These are phyloP conservation scores for Escallonia rubra DNA, from an alignment of 129 eudicot species.

Conservation along the genomic window DNA sequence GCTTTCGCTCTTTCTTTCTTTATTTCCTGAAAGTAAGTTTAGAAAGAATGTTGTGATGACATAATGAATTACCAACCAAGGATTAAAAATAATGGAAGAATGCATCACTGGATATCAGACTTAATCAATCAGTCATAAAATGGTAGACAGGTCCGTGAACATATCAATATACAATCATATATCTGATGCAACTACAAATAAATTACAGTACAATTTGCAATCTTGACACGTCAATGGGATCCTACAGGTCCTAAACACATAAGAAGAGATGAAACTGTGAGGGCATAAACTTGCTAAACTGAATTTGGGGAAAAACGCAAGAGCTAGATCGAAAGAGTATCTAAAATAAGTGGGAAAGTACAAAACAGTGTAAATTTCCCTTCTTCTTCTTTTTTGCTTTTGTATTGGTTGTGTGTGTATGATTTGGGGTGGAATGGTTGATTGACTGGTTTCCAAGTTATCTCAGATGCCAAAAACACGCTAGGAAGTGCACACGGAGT, in stretches of 20 bases:
- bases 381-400: background rate
- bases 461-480: too few relatives aligned
- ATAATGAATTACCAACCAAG: too few relatives aligned
- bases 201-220: too few relatives aligned
- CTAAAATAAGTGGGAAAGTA: background rate
- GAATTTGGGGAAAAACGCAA: background rate
- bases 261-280: background rate
- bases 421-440: too few relatives aligned
- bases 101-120: background rate
- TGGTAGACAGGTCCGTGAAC: background rate
- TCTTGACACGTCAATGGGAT: background rate
- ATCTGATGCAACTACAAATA: background rate
- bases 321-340: background rate
- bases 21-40: slow-evolving; percentile 50
- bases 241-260: background rate
- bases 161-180: background rate
- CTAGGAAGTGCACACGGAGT: too few relatives aligned
- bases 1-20: slow-evolving; percentile 83
- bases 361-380: background rate
- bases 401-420: background rate
- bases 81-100: too few relatives aligned
- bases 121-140: background rate
- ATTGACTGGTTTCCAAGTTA: too few relatives aligned
- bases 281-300: background rate
- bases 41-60: slow-evolving; percentile 12